A percentile compares a stretch with the other conserved stretches of the same genome.
phyloP scores from a whole-genome alignment of 2,329 filamentous ascomycete species.

The Penicillium sp. region DNA sequence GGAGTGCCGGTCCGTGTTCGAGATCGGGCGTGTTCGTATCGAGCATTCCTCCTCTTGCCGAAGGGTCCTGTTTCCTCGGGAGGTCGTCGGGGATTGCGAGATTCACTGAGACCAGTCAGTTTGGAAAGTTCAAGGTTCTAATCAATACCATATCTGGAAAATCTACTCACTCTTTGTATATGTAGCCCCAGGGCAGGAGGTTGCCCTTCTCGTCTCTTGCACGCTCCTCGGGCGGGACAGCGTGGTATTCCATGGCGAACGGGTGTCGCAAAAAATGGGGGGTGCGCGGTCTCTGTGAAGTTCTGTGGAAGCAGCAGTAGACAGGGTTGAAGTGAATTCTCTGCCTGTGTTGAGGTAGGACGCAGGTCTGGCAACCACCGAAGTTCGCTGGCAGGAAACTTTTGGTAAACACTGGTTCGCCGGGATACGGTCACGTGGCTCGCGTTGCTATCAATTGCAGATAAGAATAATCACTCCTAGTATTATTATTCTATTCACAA shows the following conservation, averaged over 20 bases:
- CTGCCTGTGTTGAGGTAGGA: background rate
- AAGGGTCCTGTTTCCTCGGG: constrained; percentile 62
- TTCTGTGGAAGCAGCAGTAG: background rate
- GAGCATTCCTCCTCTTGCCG: constrained; percentile 51
- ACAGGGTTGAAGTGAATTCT: background rate
- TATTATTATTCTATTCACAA: too few species aligned
- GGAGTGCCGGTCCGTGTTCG: constrained; percentile 59
- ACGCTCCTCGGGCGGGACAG: constrained; percentile 61
- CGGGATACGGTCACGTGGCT: constrained; percentile 18
- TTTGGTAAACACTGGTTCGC: constrained; percentile 17
- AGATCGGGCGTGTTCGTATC: constrained; percentile 46
- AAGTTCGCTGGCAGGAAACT: background rate
- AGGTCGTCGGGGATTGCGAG: constrained; percentile 51
- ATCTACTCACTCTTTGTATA: constrained; percentile 57
- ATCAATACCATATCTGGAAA: background rate
- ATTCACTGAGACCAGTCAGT: constrained; percentile 35
- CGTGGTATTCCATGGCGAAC: constrained; percentile 60
- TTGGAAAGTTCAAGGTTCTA: background rate
- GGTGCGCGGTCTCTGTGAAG: too few species aligned
- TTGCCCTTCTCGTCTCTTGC: constrained; percentile 59
- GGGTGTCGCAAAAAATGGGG: background rate
- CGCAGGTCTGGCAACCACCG: background rate
- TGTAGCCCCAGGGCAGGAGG: constrained; percentile 61
- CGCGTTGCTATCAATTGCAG: background rate
- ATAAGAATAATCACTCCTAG: too few species aligned